Percentiles rank a stretch among this genome's conserved stretches.
Conservation (phyloP, 2,329 filamentous ascomycete species). For the Ophiostoma triangulosporum region DNA sequence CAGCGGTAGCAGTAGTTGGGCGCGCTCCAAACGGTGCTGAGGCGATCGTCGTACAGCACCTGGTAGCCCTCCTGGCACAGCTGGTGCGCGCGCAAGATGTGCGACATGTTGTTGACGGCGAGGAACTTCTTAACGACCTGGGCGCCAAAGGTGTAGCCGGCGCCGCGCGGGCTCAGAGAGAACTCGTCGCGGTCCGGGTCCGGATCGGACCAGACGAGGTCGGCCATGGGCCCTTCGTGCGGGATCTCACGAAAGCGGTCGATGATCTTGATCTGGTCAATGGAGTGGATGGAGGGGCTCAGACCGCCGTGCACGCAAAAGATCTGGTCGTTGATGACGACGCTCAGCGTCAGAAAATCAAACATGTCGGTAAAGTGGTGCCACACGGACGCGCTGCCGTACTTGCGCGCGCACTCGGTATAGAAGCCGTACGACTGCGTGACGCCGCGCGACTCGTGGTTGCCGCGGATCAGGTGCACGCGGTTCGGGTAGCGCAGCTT, state of each 20-base stretch:
- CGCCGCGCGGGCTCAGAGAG: constrained; percentile 80
- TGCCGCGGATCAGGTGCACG: constrained; percentile 91
- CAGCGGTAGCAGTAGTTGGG: constrained; percentile 94
- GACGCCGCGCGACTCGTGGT: constrained; percentile 94
- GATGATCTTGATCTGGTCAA: constrained; percentile 99
- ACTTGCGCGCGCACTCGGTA: constrained; percentile 94
- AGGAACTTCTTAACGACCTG: constrained; percentile 98
- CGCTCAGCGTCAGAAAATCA: constrained; percentile 89
- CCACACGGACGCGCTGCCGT: constrained; percentile 97
- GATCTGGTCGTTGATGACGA: constrained; percentile 97
- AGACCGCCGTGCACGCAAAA: constrained; percentile 94
- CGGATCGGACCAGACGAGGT: constrained; percentile 95
- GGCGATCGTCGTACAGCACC: constrained; percentile 83
- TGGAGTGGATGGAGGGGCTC: constrained; percentile 86
- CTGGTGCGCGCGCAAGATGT: constrained; percentile 96
- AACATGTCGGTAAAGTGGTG: constrained; percentile 99
- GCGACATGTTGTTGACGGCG: constrained; percentile 92
- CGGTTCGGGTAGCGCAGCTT: constrained; percentile 94
- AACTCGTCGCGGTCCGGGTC: constrained; percentile 98
- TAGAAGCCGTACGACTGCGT: constrained; percentile 99
- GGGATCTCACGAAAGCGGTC: constrained; percentile 97
- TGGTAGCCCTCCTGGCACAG: constrained; percentile 97
- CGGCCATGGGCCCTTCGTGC: constrained; percentile 98
- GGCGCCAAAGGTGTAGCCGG: constrained; percentile 93
- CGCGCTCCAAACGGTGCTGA: constrained; percentile 96